Conservation (phyloP, 805 yeast genomes). For the Metschnikowia similis region DNA sequence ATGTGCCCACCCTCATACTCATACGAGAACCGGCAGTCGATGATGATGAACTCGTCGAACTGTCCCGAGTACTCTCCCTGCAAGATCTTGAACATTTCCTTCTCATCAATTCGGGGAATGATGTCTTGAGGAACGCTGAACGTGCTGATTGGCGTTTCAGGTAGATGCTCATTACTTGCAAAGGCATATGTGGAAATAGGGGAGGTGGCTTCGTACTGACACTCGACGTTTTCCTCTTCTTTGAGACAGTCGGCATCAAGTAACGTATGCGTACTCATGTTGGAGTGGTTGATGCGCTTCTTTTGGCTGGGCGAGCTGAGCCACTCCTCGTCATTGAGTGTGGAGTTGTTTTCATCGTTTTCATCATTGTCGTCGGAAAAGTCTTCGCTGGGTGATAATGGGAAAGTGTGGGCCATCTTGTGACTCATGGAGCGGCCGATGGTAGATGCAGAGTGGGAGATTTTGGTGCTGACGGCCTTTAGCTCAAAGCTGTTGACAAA, state of each 20-base stretch:
- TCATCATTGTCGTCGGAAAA: conserved; percentile 10
- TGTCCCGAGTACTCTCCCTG: conserved; percentile 46
- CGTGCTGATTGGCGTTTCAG: conserved; percentile 24
- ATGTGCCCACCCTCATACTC: conserved; percentile 94
- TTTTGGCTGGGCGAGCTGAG: conserved; percentile 15
- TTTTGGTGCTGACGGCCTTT: conserved; percentile 11
- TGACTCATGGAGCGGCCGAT: conserved; percentile 11
- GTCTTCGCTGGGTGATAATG: conserved; percentile 11
- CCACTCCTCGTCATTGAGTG: conserved; percentile 17
- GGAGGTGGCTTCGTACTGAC: background rate
- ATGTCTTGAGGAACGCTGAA: conserved; percentile 46
- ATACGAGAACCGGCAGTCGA: conserved; percentile 91
- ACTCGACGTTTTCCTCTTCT: background rate
- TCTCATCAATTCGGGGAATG: conserved; percentile 64
- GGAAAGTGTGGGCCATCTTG: conserved; percentile 7
- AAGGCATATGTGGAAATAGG: background rate
- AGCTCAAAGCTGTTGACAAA: conserved; percentile 17
- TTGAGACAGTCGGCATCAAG: conserved; percentile 1
- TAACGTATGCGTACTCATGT: conserved; percentile 2
- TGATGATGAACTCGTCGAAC: conserved; percentile 55
- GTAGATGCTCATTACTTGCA: conserved; percentile 29
- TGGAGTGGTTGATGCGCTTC: conserved; percentile 6
- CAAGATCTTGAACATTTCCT: conserved; percentile 53
- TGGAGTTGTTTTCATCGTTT: conserved; percentile 16
- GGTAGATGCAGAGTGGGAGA: conserved; percentile 12